Evolutionary conservation across 352 stramenopile species (phyloP).

Genomic region (Phytophthora chlamydospora): DNA sequence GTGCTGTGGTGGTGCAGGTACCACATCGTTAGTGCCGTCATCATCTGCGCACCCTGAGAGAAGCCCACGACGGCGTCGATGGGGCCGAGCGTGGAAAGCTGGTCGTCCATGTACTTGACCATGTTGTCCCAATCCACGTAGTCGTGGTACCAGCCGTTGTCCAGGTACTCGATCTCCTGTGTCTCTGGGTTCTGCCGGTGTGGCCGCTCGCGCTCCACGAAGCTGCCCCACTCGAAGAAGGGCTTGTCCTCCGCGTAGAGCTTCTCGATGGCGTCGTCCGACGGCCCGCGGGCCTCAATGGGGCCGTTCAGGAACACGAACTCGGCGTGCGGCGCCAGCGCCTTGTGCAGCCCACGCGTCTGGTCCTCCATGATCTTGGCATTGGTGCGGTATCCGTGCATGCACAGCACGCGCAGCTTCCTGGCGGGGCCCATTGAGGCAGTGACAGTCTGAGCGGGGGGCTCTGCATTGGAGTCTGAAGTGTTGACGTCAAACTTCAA

Average conservation of each 20-base stretch:
- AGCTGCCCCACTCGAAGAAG: conserved; percentile 58
- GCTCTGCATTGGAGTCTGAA: conserved; percentile 16
- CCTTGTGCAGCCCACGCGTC: conserved; percentile 46
- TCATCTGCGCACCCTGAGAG: conserved; percentile 65
- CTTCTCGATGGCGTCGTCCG: conserved; percentile 54
- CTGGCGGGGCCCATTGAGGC: conserved; percentile 16
- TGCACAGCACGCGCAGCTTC: conserved; percentile 62
- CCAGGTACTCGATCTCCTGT: conserved; percentile 32
- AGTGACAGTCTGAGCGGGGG: background rate
- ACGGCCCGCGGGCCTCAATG: conserved; percentile 46
- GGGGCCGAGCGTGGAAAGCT: conserved; percentile 48
- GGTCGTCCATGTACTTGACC: conserved; percentile 52
- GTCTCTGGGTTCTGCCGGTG: conserved; percentile 18
- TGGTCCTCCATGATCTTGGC: conserved; percentile 58
- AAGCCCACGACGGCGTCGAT: conserved; percentile 75
- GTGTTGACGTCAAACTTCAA: background rate
- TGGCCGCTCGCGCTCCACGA: conserved; percentile 35
- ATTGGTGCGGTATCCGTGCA: conserved; percentile 73
- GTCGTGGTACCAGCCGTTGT: conserved; percentile 52
- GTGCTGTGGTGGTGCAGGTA: conserved; percentile 38
- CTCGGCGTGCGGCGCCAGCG: conserved; percentile 49
- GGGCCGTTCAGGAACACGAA: conserved; percentile 67
- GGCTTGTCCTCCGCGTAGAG: conserved; percentile 49
- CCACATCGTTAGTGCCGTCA: conserved; percentile 54
- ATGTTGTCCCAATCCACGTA: conserved; percentile 51